phyloP scores from a whole-genome alignment of 257 asterid species.

The Penstemon davidsonii region DNA sequence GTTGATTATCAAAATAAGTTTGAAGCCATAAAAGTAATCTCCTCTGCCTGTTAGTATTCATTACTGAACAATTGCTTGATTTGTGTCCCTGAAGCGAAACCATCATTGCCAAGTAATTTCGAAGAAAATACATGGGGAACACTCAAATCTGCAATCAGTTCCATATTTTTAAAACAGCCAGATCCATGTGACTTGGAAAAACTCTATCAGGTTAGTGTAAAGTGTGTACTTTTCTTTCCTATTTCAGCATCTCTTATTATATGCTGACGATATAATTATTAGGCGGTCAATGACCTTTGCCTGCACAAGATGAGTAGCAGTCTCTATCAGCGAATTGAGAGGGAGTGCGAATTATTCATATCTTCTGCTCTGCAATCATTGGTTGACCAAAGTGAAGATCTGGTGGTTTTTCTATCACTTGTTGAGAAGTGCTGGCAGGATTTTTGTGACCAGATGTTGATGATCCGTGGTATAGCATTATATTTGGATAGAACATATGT shows the following conservation, averaged over 20 bases:
- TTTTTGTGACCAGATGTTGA: constrained; percentile 93
- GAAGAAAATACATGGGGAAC: constrained; percentile 95
- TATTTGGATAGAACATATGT: constrained; percentile 94
- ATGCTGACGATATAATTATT: constrained; percentile 28
- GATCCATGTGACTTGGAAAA: constrained; percentile 91
- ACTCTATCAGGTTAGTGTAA: constrained; percentile 74
- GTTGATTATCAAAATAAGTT: too few species aligned
- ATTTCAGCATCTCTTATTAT: constrained; percentile 27
- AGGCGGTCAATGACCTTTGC: constrained; percentile 95
- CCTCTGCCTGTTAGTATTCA: background rate
- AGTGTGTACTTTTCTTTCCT: constrained; percentile 4
- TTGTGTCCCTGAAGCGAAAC: constrained; percentile 61
- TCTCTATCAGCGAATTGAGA: constrained; percentile 82
- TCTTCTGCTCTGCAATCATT: constrained; percentile 69
- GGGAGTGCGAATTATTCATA: constrained; percentile 80
- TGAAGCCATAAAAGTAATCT: too few species aligned
- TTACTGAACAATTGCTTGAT: constrained; percentile 21
- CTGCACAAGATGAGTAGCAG: constrained; percentile 93
- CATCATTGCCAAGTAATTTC: constrained; percentile 72
- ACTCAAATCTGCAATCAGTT: constrained; percentile 83
- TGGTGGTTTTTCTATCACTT: constrained; percentile 84
- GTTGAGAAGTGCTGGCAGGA: constrained; percentile 96
- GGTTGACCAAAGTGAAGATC: constrained; percentile 94
- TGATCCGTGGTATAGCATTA: constrained; percentile 94
- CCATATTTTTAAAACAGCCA: constrained; percentile 91